Evolutionary conservation across 495 filamentous ascomycete genomes (phyloP), one percentile per base, ranked within the genome.

Genomic region (Cercophora newfieldiana): DNA sequence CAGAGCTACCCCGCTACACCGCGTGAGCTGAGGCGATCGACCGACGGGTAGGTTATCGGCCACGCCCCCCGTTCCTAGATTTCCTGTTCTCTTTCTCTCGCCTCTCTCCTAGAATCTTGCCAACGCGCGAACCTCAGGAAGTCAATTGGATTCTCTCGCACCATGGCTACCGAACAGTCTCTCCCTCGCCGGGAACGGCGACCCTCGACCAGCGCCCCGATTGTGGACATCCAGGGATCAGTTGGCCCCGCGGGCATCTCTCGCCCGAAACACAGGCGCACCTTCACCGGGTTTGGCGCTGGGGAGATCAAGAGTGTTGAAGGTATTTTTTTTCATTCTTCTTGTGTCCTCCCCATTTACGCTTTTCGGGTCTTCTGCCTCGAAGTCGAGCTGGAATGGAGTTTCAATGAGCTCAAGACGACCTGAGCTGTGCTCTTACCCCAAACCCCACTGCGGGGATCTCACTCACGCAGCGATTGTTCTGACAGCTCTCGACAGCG

Each of bases 181-280:
- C 19, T 81, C 19, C 78, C 80, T 29, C 61, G 58, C 14, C 75
- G 81, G 64, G 75, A 82, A 68, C 86, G 93, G 64, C 89, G 84
- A 64, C 91, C 90, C 30, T 95, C 91, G 30, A 89, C 88, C 33
- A 88, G 91, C 56, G 90, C 91, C 60, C 93, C 93, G 31, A 87
- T 97, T 69, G 85, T 89, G 48, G 91, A 93, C 69, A 87, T 97
- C 33, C 83, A 90, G 76, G 93, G 91, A 51, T 89, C 90, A 2
- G 83, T 97, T 61, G 89, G 89, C 2, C 91, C 91, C 3, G 88
- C 86, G 3, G 83, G 83, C 57, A 78, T 87, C 68, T 82, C 83
- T n/a, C 78, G 94, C 61, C 95, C 95, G 21, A 98, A 98, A 80
- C 95, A 99, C 81, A 96, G 91, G 82, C 87, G 95, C 58, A 97